Evolutionary conservation across 148 eudicot species (phyloP).

Genomic region (Rhododendron vialii): DNA sequence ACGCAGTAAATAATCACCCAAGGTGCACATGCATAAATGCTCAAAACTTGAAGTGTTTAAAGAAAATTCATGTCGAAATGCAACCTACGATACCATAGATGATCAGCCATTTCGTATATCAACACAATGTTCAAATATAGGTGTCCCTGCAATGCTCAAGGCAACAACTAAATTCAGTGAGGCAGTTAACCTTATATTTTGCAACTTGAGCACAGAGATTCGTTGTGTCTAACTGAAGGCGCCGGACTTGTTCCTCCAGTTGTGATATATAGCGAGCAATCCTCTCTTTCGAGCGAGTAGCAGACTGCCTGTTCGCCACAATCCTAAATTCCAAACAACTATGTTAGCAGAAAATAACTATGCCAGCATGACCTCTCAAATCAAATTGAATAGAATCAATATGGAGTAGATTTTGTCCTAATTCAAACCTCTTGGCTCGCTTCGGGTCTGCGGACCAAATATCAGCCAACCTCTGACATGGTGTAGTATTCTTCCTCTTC

Average conservation of each 20-base stretch:
- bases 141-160: neutral
- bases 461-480: conserved; percentile 15
- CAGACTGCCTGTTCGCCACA: conserved; percentile 44
- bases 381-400: neutral
- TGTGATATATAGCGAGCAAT: conserved; percentile 14
- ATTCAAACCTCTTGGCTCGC: conserved; percentile 13
- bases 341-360: neutral
- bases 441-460: conserved; percentile 13
- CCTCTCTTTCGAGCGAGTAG: conserved; percentile 12
- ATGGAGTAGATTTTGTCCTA: neutral
- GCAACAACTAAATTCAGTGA: neutral
- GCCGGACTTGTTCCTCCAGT: conserved; percentile 44
- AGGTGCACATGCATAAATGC: neutral
- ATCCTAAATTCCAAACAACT: conserved; percentile 26
- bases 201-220: conserved; percentile 55
- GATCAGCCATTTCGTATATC: too few relatives aligned
- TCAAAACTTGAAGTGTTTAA: neutral
- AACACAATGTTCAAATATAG: neutral
- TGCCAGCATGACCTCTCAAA: neutral
- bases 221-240: conserved; percentile 51
- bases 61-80: neutral
- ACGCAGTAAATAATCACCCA: too few relatives aligned
- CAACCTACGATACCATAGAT: too few relatives aligned
- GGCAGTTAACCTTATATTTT: conserved; percentile 35
- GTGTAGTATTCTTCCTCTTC: conserved; percentile 11